Evolutionary conservation across 306 rosid species (phyloP).

Genomic region (Erythrophleum fordii): DNA sequence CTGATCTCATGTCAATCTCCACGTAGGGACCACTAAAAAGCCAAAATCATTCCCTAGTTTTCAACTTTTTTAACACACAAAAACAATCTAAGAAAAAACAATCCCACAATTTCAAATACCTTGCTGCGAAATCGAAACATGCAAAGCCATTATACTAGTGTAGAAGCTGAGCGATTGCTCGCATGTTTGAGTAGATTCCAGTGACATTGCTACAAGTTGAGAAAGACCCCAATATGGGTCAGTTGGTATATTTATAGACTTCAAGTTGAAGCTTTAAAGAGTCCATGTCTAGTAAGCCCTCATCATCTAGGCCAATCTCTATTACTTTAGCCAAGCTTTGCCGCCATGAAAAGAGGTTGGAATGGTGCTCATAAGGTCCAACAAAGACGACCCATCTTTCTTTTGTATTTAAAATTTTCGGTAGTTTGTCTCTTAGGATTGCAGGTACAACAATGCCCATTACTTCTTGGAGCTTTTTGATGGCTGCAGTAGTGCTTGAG

Average conservation of each 20-base stretch:
- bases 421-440: slow-evolving; percentile 55
- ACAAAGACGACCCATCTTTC: slow-evolving; percentile 89
- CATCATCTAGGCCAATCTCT: slow-evolving; percentile 68
- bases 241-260: slow-evolving; percentile 38
- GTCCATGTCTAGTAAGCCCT: slow-evolving; percentile 67
- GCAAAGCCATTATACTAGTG: slow-evolving; percentile 66
- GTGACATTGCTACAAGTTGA: slow-evolving; percentile 92
- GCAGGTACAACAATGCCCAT: slow-evolving; percentile 78
- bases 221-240: slow-evolving; percentile 85
- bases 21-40: slow-evolving; percentile 68
- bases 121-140: slow-evolving; percentile 88
- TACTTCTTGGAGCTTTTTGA: slow-evolving; percentile 84
- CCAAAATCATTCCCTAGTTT: neutral
- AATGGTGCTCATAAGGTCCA: slow-evolving; percentile 89
- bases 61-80: too few relatives aligned
- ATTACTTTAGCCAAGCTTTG: slow-evolving; percentile 79
- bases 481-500: slow-evolving; percentile 78
- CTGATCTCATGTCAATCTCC: slow-evolving; percentile 66
- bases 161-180: slow-evolving; percentile 69
- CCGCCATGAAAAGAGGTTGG: slow-evolving; percentile 87
- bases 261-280: slow-evolving; percentile 55
- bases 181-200: slow-evolving; percentile 68
- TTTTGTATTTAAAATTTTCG: slow-evolving; percentile 39
- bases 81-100: neutral
- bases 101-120: slow-evolving; percentile 43